phyloP scores from a whole-genome alignment of 1,284 basidiomycete species.

The Neotropicomus parvogracilis region DNA sequence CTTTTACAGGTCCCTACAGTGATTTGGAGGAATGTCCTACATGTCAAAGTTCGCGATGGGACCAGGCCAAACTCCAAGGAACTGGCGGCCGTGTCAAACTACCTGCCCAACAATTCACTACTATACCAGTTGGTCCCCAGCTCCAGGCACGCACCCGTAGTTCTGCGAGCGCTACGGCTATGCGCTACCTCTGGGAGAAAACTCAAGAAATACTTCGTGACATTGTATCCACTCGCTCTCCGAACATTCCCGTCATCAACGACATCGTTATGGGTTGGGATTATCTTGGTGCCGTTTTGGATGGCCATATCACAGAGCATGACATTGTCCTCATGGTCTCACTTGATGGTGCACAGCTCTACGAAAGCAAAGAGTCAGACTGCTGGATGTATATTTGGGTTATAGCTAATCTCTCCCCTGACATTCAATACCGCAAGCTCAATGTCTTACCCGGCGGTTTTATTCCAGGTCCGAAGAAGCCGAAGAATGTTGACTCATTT shows the following conservation, averaged over 20 bases:
- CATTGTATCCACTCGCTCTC: no score
- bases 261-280: not conserved
- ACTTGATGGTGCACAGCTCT: not conserved
- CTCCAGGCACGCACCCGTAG: not conserved
- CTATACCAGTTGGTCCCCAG: not conserved
- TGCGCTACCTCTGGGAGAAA: not conserved
- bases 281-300: not conserved
- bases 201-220: not conserved
- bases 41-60: not conserved
- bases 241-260: not conserved
- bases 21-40: not conserved
- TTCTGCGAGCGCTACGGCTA: not conserved
- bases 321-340: not conserved
- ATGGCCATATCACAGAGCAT: not conserved
- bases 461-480: not conserved
- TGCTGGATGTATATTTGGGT: not conserved
- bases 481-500: not conserved
- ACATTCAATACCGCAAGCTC: not conserved
- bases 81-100: not conserved
- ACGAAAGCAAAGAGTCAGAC: not conserved
- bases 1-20: not conserved
- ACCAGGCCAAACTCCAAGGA: not conserved
- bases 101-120: not conserved
- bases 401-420: not conserved
- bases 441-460: not conserved